phyloP scores from a whole-genome alignment of 2,329 filamentous ascomycete species.

The Penicillium hesseltinei region DNA sequence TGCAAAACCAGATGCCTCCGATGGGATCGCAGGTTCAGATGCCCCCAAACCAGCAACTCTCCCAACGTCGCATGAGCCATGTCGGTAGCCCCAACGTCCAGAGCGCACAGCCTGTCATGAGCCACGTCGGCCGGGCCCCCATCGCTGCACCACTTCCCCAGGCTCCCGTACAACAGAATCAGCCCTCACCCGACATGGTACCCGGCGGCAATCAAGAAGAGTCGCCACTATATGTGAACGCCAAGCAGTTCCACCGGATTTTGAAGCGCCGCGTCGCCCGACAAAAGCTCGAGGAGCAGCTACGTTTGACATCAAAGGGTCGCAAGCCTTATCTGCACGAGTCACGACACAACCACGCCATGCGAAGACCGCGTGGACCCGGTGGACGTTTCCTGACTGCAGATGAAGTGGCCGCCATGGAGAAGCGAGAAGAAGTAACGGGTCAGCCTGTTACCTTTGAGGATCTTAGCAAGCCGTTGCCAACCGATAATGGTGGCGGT shows the following conservation, averaged over 20 bases:
- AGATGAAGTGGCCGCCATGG: slow-evolving; percentile 89
- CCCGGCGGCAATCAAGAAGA: slow-evolving; percentile 69
- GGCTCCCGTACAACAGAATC: slow-evolving; percentile 63
- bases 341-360: slow-evolving; percentile 95
- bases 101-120: slow-evolving; percentile 73
- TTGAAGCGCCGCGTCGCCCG: slow-evolving; percentile 89
- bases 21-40: slow-evolving; percentile 50
- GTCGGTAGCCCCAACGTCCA: slow-evolving; percentile 72
- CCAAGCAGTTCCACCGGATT: slow-evolving; percentile 97
- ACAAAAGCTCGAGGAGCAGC: slow-evolving; percentile 87
- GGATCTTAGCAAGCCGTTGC: slow-evolving; percentile 34
- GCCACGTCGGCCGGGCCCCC: slow-evolving; percentile 58
- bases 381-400: slow-evolving; percentile 95
- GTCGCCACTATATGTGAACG: slow-evolving; percentile 94
- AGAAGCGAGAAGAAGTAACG: slow-evolving; percentile 56
- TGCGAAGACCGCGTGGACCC: slow-evolving; percentile 89
- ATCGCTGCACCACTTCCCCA: slow-evolving; percentile 53
- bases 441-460: slow-evolving; percentile 23
- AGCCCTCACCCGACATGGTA: slow-evolving; percentile 77
- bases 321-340: slow-evolving; percentile 97
- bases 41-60: slow-evolving; percentile 58
- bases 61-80: slow-evolving; percentile 69
- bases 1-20: slow-evolving; percentile 58
- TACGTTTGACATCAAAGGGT: slow-evolving; percentile 89
- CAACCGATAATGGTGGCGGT: slow-evolving; percentile 35